Conservation (phyloP, 768 basidiomycete species). For the Suillus subluteus region DNA sequence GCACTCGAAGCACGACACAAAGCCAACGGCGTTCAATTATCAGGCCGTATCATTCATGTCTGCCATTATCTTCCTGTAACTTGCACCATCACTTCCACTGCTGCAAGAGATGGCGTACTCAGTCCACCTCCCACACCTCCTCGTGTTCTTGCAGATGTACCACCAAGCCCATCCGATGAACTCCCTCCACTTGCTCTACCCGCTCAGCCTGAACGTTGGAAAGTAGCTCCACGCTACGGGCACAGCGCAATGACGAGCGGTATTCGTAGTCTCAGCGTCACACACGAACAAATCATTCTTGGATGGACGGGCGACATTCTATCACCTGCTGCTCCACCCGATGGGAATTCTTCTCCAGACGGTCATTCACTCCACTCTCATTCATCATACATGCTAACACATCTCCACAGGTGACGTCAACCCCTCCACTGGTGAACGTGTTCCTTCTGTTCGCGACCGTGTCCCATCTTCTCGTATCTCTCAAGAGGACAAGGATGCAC, state of each 20-base stretch:
- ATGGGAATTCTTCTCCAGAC: slow-evolving; percentile 32
- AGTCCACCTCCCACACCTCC: slow-evolving; percentile 85
- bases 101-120: slow-evolving; percentile 49
- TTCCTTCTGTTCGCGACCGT: slow-evolving; percentile 31
- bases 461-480: slow-evolving; percentile 56
- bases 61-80: slow-evolving; percentile 87
- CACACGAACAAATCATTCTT: slow-evolving; percentile 89
- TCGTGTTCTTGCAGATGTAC: slow-evolving; percentile 51
- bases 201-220: slow-evolving; percentile 54
- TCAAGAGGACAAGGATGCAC: slow-evolving; percentile 62
- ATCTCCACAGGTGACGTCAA: slow-evolving; percentile 14
- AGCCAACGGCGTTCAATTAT: slow-evolving; percentile 71
- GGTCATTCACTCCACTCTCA: slow-evolving; percentile 8
- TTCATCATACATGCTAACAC: slow-evolving; percentile 10
- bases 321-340: slow-evolving; percentile 39
- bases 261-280: slow-evolving; percentile 79
- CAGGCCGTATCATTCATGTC: slow-evolving; percentile 90
- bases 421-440: slow-evolving; percentile 15
- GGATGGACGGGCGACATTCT: slow-evolving; percentile 94
- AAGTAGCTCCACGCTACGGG: slow-evolving; percentile 77
- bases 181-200: slow-evolving; percentile 21
- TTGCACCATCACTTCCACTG: slow-evolving; percentile 53
- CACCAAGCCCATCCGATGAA: slow-evolving; percentile 34
- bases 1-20: slow-evolving; percentile 74
- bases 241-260: slow-evolving; percentile 96